Conservation (phyloP, 305 asterid genomes). For the Fraxinus platypoda region DNA sequence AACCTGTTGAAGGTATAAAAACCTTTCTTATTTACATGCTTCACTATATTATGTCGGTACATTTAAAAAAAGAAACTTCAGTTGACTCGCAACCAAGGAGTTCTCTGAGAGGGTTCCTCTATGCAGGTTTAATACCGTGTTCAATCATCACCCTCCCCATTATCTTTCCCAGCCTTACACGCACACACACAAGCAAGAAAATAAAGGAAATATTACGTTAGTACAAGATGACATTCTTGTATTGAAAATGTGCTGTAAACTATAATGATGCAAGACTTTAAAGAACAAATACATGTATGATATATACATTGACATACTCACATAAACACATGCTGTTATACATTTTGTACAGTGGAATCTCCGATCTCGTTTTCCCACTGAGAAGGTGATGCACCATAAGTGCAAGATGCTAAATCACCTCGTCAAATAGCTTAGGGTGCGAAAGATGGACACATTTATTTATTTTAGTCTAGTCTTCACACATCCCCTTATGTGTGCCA, state of each 20-base stretch:
- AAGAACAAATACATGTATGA: neutral
- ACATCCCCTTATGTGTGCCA: neutral
- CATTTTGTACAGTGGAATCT: neutral
- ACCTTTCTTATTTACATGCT: neutral
- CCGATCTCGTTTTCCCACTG: neutral
- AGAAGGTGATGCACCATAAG: neutral
- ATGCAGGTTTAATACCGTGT: neutral
- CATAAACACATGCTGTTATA: neutral
- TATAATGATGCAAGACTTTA: neutral
- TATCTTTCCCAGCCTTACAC: neutral
- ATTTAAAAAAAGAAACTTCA: neutral
- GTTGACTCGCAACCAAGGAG: neutral
- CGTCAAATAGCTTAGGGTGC: neutral
- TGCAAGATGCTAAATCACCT: neutral
- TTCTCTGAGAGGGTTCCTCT: neutral
- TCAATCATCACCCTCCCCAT: neutral
- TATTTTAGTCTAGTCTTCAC: neutral
- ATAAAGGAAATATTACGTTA: neutral
- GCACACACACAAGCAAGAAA: neutral
- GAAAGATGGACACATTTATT: neutral
- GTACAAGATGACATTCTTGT: neutral
- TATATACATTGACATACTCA: neutral
- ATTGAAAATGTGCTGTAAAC: neutral
- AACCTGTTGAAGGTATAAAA: conserved; percentile 69
- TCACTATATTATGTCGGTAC: neutral